These are phyloP conservation scores for Penicillium roqueforti DNA, from an alignment of 495 filamentous ascomycete genomes.

Conservation along the genomic window DNA sequence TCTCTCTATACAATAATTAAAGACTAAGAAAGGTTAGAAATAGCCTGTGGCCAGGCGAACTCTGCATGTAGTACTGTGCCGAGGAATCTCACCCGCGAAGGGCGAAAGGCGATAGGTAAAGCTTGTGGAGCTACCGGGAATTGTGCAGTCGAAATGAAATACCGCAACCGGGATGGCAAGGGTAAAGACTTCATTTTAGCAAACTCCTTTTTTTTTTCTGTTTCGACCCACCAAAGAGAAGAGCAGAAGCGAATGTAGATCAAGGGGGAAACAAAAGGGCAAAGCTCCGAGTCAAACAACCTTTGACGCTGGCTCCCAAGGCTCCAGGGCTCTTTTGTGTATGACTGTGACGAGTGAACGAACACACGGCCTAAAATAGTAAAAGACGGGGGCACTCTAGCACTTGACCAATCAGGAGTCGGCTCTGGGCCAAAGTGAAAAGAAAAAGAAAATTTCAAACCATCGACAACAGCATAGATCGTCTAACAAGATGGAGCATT, in stretches of 20 bases:
- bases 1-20: neutral
- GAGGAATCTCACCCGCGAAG: conserved; percentile 5
- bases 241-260: conserved; percentile 1
- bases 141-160: conserved; percentile 11
- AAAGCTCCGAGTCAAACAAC: conserved; percentile 14
- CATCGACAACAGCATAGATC: neutral
- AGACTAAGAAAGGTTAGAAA: neutral
- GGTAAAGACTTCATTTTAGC: conserved; percentile 7
- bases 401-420: neutral
- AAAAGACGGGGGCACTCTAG: neutral
- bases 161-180: conserved; percentile 25
- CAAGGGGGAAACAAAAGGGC: conserved; percentile 1
- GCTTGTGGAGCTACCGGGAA: conserved; percentile 19
- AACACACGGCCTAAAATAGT: neutral
- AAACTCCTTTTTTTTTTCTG: neutral
- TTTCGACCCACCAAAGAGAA: conserved; percentile 10
- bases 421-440: neutral
- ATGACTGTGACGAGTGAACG: conserved; percentile 21
- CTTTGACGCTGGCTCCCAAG: neutral
- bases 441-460: neutral
- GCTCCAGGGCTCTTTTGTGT: neutral
- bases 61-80: conserved; percentile 4
- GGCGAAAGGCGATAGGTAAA: conserved; percentile 4
- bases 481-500: conserved; percentile 3
- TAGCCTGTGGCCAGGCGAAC: neutral